phyloP scores from a whole-genome alignment of 179 eudicot species.

The Nepenthes alata region DNA sequence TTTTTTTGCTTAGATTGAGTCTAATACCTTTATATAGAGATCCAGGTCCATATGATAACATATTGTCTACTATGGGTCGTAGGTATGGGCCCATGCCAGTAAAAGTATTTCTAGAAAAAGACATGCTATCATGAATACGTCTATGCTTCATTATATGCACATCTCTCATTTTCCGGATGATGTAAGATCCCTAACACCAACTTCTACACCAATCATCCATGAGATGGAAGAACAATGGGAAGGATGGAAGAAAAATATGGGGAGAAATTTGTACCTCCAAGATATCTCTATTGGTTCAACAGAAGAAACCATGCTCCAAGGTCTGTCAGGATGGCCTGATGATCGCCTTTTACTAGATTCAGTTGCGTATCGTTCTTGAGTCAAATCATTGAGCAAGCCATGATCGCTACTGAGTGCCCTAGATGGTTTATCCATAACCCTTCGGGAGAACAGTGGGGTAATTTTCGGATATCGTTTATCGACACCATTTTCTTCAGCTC shows the following conservation, averaged over 20 bases:
- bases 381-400: conserved; percentile 25
- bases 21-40: no score
- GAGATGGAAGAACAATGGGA: neutral
- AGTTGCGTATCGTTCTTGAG: conserved; percentile 23
- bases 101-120: no score
- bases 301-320: conserved; percentile 16
- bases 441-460: conserved; percentile 31
- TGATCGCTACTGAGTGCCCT: conserved; percentile 23
- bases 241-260: neutral
- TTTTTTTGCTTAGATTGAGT: no score
- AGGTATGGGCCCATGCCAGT: no score
- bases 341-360: conserved; percentile 23
- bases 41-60: no score
- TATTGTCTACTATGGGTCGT: no score
- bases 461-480: conserved; percentile 19
- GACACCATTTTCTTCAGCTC: conserved; percentile 28
- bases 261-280: conserved; percentile 41
- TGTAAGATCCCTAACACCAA: no score
- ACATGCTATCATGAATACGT: no score
- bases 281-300: conserved; percentile 56
- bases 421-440: conserved; percentile 35
- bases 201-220: no score
- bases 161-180: neutral
- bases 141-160: no score
- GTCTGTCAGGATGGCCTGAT: conserved; percentile 25